A percentile compares a stretch with the other conserved stretches of the same genome.
Conservation (phyloP, 139 green algal species). For the Auxenochlorella protothecoides region DNA sequence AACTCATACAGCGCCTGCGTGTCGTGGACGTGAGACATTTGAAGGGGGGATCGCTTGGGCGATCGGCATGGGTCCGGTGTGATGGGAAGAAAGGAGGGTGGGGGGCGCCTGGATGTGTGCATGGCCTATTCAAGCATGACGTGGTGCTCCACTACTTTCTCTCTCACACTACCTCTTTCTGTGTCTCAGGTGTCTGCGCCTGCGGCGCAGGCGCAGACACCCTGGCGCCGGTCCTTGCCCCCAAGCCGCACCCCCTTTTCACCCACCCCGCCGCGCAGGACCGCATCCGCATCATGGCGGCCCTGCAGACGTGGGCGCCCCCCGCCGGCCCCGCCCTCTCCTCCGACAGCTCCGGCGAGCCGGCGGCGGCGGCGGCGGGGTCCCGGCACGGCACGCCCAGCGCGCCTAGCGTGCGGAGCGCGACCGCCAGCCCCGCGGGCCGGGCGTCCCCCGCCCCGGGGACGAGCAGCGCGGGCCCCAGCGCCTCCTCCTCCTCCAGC, state of each 20-base stretch:
- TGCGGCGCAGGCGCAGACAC: not conserved
- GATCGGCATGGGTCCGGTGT: no score
- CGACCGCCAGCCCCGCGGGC: no score
- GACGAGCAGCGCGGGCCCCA: no score
- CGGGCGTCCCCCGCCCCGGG: no score
- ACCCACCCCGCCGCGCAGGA: not conserved
- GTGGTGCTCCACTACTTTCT: not conserved
- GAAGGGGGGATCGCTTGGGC: no score
- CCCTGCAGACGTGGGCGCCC: conserved; percentile 7
- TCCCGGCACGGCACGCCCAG: not conserved
- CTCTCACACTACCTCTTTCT: not conserved
- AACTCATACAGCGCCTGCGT: not conserved
- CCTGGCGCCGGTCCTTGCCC: not conserved
- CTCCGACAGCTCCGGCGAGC: no score
- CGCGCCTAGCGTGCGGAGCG: not conserved
- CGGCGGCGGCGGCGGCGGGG: no score
- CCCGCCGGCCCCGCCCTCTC: no score
- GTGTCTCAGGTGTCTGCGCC: not conserved
- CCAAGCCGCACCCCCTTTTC: not conserved
- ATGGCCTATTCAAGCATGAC: not conserved
- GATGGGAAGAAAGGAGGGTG: no score
- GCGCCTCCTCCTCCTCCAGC: no score
- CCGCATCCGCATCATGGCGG: conserved; percentile 8
- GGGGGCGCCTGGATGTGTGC: not conserved
- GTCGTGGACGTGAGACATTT: conserved; percentile 1